Conservation (phyloP, 768 basidiomycete genomes). For the Strobilomyces confusus region DNA sequence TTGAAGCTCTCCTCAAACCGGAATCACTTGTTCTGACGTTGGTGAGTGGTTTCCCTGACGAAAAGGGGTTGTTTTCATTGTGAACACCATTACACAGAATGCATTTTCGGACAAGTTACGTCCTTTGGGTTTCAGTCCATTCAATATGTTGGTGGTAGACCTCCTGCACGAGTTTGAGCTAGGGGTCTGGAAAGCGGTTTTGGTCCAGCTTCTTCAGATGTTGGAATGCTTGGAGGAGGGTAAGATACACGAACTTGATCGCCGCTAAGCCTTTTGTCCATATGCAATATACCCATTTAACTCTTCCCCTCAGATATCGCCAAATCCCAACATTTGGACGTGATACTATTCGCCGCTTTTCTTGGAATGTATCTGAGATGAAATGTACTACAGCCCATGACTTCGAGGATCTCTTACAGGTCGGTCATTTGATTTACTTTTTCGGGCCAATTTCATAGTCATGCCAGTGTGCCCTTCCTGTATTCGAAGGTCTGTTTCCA, state of each 20-base stretch:
- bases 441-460: too few species aligned
- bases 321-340: background rate
- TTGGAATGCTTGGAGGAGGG: background rate
- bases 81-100: background rate
- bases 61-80: too few species aligned
- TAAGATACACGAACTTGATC: background rate
- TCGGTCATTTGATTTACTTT: background rate
- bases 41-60: background rate
- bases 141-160: background rate
- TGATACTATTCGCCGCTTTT: background rate
- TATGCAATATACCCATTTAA: background rate
- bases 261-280: background rate
- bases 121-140: background rate
- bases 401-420: conserved; percentile 33
- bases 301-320: background rate
- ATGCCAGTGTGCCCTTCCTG: background rate
- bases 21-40: background rate
- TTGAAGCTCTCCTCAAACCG: background rate
- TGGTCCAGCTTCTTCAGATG: conserved; percentile 14
- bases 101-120: background rate
- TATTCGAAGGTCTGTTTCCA: background rate
- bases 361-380: conserved; percentile 32
- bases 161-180: conserved; percentile 25
- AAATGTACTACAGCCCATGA: conserved; percentile 35
- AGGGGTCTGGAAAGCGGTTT: conserved; percentile 23